Evolutionary conservation across 2,329 filamentous ascomycete genomes (phyloP).

Genomic region (Ceratocystis albifundus): DNA sequence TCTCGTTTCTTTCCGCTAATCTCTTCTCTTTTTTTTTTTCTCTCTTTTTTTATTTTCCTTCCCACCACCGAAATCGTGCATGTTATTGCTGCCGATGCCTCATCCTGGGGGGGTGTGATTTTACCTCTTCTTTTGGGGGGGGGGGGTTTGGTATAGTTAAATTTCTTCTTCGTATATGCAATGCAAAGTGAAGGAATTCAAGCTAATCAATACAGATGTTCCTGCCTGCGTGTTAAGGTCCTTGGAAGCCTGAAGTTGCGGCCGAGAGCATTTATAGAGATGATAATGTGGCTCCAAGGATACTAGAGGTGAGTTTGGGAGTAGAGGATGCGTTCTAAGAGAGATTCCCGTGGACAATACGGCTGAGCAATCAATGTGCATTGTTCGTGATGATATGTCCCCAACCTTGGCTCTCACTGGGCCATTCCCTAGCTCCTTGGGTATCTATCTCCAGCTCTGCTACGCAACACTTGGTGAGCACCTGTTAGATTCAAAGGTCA

Average conservation of each 20-base stretch:
- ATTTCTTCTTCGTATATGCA: constrained; percentile 9
- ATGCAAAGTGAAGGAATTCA: background rate
- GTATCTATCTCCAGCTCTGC: background rate
- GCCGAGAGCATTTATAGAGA: background rate
- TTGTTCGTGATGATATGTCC: background rate
- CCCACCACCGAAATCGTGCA: background rate
- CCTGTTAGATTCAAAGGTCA: too few relatives aligned
- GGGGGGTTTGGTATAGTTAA: background rate
- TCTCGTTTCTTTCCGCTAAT: background rate
- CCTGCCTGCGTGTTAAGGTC: background rate
- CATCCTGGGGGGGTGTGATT: background rate
- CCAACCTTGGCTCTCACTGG: background rate
- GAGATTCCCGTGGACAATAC: background rate
- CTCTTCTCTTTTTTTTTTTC: background rate
- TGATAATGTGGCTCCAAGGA: background rate
- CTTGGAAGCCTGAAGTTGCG: background rate
- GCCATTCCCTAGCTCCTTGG: background rate
- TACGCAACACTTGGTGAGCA: background rate
- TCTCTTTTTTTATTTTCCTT: background rate
- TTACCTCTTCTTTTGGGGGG: too few relatives aligned
- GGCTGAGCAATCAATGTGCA: background rate
- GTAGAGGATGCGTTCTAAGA: background rate
- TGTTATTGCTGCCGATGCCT: background rate
- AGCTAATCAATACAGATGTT: background rate
- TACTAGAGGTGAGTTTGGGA: background rate